Conservation (phyloP, 1,284 basidiomycete species). For the Cutaneotrichosporon sp. region DNA sequence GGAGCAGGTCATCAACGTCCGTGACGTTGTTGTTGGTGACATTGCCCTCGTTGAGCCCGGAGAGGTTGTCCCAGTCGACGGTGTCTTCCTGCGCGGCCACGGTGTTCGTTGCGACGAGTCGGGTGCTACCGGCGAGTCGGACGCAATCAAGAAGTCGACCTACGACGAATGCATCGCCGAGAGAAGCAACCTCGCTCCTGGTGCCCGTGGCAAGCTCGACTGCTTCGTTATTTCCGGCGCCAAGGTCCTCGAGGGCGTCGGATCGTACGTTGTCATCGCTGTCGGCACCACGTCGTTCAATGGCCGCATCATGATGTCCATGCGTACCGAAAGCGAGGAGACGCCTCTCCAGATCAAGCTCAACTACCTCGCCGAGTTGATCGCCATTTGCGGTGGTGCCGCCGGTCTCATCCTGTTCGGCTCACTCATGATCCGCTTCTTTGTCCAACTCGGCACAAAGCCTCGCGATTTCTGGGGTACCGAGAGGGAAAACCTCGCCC, state of each 20-base stretch:
- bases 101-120: slow-evolving; percentile 96
- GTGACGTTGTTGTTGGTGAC: slow-evolving; percentile 92
- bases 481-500: slow-evolving; percentile 58
- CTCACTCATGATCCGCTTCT: slow-evolving; percentile 90
- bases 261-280: slow-evolving; percentile 85
- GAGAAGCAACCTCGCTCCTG: slow-evolving; percentile 48
- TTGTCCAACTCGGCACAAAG: slow-evolving; percentile 61
- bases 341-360: slow-evolving; percentile 94
- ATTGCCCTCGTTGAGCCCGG: slow-evolving; percentile 89
- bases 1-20: slow-evolving; percentile 75
- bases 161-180: slow-evolving; percentile 71
- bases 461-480: slow-evolving; percentile 13
- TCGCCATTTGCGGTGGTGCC: slow-evolving; percentile 81
- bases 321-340: slow-evolving; percentile 49
- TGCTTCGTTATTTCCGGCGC: slow-evolving; percentile 93
- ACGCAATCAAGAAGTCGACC: slow-evolving; percentile 84
- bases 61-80: slow-evolving; percentile 93
- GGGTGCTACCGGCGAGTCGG: slow-evolving; percentile 92
- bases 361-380: slow-evolving; percentile 86
- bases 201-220: slow-evolving; percentile 65
- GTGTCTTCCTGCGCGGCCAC: slow-evolving; percentile 87
- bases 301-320: slow-evolving; percentile 85
- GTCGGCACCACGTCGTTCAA: slow-evolving; percentile 92
- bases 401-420: slow-evolving; percentile 81
- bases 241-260: slow-evolving; percentile 93